Evolutionary conservation across 352 stramenopile genomes (phyloP), one percentile per base, ranked within the genome.

Genomic region (Plasmopara muralis): DNA sequence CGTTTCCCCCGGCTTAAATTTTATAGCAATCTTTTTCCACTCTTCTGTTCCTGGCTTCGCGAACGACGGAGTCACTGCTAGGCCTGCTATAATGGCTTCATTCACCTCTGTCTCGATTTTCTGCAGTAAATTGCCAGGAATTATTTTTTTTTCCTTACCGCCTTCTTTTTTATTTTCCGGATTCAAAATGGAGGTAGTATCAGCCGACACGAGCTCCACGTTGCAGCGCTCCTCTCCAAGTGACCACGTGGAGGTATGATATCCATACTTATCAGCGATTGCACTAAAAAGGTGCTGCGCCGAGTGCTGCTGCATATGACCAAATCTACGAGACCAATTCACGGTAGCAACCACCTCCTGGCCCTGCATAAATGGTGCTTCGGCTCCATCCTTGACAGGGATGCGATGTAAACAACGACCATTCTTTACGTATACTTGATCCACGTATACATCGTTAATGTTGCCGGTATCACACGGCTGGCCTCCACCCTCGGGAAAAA

Each of bases 221-320:
- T 96, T 93, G 60, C 70, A 83, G 35, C 75, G 68, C 56, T 86
- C 66, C 16, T 80, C 67, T 9, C 70, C 75, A 53, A 89, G 65
- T 10, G 70, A 87, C 77, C 86, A 95, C n/a, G 79, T 92, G 9
- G 70, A 82, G 6, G 85, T 93, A 50, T 89, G 67, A 29, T 82
- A 80, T 18, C 77, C 73, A 60, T 86, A 74, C 37, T 64, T 73
- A 45, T 90, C 70, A 33, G 82, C 85, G 29, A 95, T 76, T n/a
- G 85, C 85, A 50, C 76, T 93, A 43, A 95, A 72, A 33, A 96
- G 56, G 50, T 96, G 87, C 62, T 96, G 87, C 34, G 73, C 85
- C 49, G 87, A 95, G 70, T 96, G 87, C 62, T 95, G 84, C 59
- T 88, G 80, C 83, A 95, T 95, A 65, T 95, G 83, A 51, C 95